phyloP scores from a whole-genome alignment of 2,329 filamentous ascomycete species.

The Lojkania enalia region DNA sequence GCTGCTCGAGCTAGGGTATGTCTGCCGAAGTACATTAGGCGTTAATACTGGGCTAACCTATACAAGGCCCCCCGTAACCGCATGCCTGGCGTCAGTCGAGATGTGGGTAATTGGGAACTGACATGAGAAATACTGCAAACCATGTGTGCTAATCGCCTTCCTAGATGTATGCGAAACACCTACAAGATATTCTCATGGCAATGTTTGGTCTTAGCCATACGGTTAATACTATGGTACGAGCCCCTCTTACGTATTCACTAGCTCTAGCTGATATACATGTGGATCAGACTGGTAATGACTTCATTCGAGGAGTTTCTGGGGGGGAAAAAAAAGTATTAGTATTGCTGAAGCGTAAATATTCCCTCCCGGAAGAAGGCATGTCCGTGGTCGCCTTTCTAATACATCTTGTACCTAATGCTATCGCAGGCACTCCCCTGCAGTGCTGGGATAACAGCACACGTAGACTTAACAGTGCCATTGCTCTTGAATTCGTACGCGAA shows the following conservation, averaged over 20 bases:
- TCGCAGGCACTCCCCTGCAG: conserved; percentile 37
- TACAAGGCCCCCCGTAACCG: conserved; percentile 66
- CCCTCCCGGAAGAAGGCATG: background rate
- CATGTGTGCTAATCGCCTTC: no score
- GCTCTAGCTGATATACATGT: background rate
- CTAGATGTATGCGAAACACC: conserved; percentile 1
- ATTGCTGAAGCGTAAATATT: conserved; percentile 58
- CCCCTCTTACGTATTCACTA: background rate
- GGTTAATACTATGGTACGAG: conserved; percentile 68
- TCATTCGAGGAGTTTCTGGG: conserved; percentile 69
- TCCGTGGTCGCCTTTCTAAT: conserved; percentile 27
- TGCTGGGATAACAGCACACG: conserved; percentile 46
- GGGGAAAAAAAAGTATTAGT: conserved; percentile 76
- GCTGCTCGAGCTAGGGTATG: conserved; percentile 64
- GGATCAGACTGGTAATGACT: conserved; percentile 64
- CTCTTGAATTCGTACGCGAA: conserved; percentile 60
- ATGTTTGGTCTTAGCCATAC: conserved; percentile 75
- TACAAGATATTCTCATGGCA: conserved; percentile 67
- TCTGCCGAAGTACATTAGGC: background rate
- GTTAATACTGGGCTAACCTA: background rate
- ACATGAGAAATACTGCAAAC: background rate
- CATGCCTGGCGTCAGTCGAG: conserved; percentile 62
- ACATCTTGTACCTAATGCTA: background rate
- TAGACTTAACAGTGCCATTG: conserved; percentile 46
- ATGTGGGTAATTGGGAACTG: background rate